Conservation (phyloP, 176 grass and related monocot genomes). For the Oryza australiensis region DNA sequence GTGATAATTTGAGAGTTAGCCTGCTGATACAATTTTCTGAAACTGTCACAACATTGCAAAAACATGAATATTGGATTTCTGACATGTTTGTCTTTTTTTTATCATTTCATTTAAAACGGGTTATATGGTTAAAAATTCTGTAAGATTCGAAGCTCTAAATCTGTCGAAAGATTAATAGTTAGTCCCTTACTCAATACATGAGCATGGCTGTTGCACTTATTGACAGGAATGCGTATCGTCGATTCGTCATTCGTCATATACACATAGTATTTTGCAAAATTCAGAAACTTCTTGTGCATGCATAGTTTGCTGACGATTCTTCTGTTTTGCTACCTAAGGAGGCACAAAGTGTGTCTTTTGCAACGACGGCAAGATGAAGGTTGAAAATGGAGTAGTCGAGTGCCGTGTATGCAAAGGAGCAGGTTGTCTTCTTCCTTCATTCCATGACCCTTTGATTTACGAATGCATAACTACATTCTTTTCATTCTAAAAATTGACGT, state of each 20-base stretch:
- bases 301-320: neutral
- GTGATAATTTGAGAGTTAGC: neutral
- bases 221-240: neutral
- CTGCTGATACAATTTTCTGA: neutral
- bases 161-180: too few relatives aligned
- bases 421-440: conserved; percentile 46
- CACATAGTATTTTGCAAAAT: neutral
- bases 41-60: neutral
- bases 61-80: neutral
- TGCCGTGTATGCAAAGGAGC: conserved; percentile 91
- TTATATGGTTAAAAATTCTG: too few relatives aligned
- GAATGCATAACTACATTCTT: neutral
- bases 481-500: neutral
- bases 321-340: conserved; percentile 48
- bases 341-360: conserved; percentile 83
- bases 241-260: neutral
- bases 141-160: too few relatives aligned
- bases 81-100: too few relatives aligned
- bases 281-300: neutral
- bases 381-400: conserved; percentile 68
- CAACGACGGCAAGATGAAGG: conserved; percentile 80
- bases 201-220: neutral
- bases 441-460: neutral
- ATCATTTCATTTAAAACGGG: too few relatives aligned
- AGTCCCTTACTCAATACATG: neutral